phyloP scores from a whole-genome alignment of 768 basidiomycete species.

The Hypsizygus marmoreus region DNA sequence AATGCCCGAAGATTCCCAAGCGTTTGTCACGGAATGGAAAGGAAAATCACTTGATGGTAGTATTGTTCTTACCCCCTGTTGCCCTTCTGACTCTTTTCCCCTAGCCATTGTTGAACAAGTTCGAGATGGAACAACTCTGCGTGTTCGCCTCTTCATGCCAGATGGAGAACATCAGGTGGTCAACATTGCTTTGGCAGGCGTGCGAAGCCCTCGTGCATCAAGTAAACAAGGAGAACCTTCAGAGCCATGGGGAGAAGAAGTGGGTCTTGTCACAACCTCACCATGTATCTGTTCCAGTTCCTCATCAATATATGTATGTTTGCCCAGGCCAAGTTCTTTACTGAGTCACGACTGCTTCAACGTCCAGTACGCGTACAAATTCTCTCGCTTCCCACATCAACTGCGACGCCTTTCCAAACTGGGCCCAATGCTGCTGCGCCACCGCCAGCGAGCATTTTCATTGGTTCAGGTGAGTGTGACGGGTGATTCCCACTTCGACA shows the following conservation, averaged over 20 bases:
- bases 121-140: constrained; percentile 87
- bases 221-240: constrained; percentile 74
- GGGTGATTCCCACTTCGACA: background rate
- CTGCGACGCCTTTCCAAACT: constrained; percentile 79
- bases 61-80: background rate
- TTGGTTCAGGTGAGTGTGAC: constrained; percentile 68
- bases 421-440: constrained; percentile 53
- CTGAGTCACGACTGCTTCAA: constrained; percentile 85
- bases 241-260: constrained; percentile 90
- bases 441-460: constrained; percentile 80
- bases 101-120: constrained; percentile 92
- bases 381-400: constrained; percentile 76
- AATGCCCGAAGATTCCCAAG: constrained; percentile 89
- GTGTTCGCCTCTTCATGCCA: constrained; percentile 85
- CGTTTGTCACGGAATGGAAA: constrained; percentile 89
- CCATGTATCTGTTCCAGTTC: constrained; percentile 4
- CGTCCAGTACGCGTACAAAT: constrained; percentile 76
- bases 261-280: constrained; percentile 32
- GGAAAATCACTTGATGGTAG: constrained; percentile 87
- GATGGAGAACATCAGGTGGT: constrained; percentile 88
- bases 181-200: constrained; percentile 84
- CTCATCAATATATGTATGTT: constrained; percentile 20
- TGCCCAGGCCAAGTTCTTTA: constrained; percentile 86
- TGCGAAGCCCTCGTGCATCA: constrained; percentile 71
- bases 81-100: constrained; percentile 12